Evolutionary conservation across 305 asterid species (phyloP), one percentile per base, ranked within the genome.

Genomic region (Fraxinus albicans): DNA sequence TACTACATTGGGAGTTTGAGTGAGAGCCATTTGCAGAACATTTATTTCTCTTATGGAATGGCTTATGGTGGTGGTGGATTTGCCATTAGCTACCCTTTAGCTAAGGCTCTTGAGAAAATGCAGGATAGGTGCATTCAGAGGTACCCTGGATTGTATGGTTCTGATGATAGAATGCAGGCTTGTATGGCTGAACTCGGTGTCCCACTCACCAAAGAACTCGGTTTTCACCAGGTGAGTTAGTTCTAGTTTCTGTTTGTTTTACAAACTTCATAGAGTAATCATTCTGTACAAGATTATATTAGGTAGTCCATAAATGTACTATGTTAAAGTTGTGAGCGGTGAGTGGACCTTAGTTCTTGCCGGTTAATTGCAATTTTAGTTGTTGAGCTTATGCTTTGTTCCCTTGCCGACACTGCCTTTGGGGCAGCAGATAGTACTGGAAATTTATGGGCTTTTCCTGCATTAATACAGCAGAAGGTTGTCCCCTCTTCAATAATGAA

Each of bases 21-120:
- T 44, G 91, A 88, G 84, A 86, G 89, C 74, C 88, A 84, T 72
- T 67, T 75, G 77, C 89, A 86, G 74, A 86, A 88, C 53, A 77
- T 88, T 2, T 73, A 21, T 33, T 84, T 84, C 65, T 91, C 95
- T 1, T 90, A 90, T 77, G 81, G 82, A 15, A 93, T 93, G 97
- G 97, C 94, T 13, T 93, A 84, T 79, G 97, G 97, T 5, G 97
- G 97, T 35, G 97, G 93, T n/a, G 95, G 95, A 0, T 91, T 93
- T 67, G 95, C 95, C 36, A 88, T 93, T 8, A 93, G 97, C 85
- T 91, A 91, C 81, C 92, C 95, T 15, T 84, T 93, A 80, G 97
- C 97, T 1, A 87, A 79, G 78, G 93, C 89, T 70, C 86, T 93
- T 53, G 93, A 84, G 73, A 90, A 84, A 78, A 87, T 90, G 89